Conservation (phyloP, 257 asterid species). For the Salvia splendens region DNA sequence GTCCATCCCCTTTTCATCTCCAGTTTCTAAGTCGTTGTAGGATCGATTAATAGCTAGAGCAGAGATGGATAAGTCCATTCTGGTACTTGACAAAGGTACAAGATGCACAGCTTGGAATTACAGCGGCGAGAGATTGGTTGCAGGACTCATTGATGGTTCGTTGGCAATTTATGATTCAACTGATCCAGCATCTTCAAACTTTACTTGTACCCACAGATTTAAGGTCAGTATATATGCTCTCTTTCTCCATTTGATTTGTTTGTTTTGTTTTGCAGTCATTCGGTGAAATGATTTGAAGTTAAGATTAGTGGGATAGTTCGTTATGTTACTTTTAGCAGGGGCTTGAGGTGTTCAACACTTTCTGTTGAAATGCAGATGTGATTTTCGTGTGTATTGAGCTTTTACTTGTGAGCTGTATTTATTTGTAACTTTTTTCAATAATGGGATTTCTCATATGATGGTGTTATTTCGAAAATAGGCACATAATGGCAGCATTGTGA, state of each 20-base stretch:
- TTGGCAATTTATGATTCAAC: slow-evolving; percentile 58
- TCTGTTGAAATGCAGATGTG: slow-evolving; percentile 1
- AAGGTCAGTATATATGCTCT: slow-evolving; percentile 42
- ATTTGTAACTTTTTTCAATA: slow-evolving; percentile 28
- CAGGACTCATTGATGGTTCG: slow-evolving; percentile 63
- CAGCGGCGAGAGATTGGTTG: slow-evolving; percentile 75
- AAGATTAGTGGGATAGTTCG: neutral
- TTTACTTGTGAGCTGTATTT: slow-evolving; percentile 3
- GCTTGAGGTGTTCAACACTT: slow-evolving; percentile 5
- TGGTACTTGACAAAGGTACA: slow-evolving; percentile 62
- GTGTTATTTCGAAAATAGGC: slow-evolving; percentile 46
- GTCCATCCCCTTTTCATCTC: slow-evolving; percentile 11
- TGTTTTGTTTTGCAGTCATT: neutral
- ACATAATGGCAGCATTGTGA: slow-evolving; percentile 53
- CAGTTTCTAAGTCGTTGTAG: neutral
- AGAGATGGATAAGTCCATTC: slow-evolving; percentile 57
- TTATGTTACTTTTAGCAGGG: slow-evolving; percentile 7
- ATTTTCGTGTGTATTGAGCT: slow-evolving; percentile 6
- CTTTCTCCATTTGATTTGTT: neutral
- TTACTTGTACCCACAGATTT: slow-evolving; percentile 50
- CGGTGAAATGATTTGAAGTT: neutral
- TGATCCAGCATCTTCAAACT: slow-evolving; percentile 69
- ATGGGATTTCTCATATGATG: slow-evolving; percentile 44
- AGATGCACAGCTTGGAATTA: slow-evolving; percentile 80
- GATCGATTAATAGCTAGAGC: slow-evolving; percentile 6